These are phyloP conservation scores for Patellaria atrata DNA, from an alignment of 495 filamentous ascomycete species.

Conservation along the genomic window DNA sequence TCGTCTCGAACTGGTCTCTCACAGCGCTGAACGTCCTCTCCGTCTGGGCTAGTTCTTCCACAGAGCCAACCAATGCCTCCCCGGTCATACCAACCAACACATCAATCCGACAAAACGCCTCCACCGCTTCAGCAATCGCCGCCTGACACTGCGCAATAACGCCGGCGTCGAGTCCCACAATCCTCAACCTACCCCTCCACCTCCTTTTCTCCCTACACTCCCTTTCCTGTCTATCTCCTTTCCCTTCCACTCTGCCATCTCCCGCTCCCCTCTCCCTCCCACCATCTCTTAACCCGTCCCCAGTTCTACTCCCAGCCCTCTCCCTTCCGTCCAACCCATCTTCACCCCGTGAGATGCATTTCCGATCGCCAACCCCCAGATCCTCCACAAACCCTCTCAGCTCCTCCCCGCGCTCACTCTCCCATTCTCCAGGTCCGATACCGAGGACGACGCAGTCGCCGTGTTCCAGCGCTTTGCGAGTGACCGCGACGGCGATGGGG, in stretches of 20 bases:
- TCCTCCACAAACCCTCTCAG: constrained; percentile 42
- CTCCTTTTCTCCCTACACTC: constrained; percentile 23
- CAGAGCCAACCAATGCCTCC: constrained; percentile 78
- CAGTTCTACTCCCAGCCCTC: background rate
- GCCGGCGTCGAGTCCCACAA: constrained; percentile 28
- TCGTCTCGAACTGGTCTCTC: constrained; percentile 81
- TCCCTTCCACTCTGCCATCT: constrained; percentile 41
- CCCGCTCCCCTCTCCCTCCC: constrained; percentile 31
- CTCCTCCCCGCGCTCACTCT: constrained; percentile 33
- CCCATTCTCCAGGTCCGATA: constrained; percentile 45
- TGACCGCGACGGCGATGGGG: constrained; percentile 59
- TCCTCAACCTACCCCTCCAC: constrained; percentile 26
- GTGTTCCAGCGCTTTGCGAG: constrained; percentile 62
- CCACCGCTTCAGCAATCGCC: constrained; percentile 71
- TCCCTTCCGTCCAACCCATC: background rate
- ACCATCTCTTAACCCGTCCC: background rate
- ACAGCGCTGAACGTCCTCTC: constrained; percentile 61
- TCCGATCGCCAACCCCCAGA: constrained; percentile 33
- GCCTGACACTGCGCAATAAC: constrained; percentile 48
- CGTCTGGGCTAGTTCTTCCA: constrained; percentile 76
- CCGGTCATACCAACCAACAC: constrained; percentile 78
- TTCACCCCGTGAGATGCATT: constrained; percentile 31
- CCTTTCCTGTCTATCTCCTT: constrained; percentile 30
- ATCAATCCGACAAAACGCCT: constrained; percentile 73
- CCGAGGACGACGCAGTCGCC: constrained; percentile 77